Evolutionary conservation across 1,139 yeast species (phyloP).

Genomic region (Candida buenavistaensis): DNA sequence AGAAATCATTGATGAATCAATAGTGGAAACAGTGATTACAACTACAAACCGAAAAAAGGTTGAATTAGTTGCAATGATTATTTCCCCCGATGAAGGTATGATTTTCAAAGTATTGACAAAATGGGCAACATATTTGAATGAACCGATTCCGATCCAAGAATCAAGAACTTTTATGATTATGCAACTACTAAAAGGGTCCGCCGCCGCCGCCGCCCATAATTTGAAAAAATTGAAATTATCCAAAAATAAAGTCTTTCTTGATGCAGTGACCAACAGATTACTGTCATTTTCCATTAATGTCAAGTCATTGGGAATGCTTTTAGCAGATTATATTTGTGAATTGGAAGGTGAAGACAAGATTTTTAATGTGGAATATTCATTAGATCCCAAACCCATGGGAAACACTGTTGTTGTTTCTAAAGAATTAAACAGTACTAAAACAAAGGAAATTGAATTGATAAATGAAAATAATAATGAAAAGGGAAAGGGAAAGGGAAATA

Average conservation of each 20-base stretch:
- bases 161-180: slow-evolving; percentile 35
- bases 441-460: too few relatives aligned
- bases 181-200: slow-evolving; percentile 21
- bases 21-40: slow-evolving; percentile 14
- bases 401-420: background rate
- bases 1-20: slow-evolving; percentile 19
- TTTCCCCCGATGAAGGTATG: slow-evolving; percentile 9
- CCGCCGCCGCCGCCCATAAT: too few relatives aligned
- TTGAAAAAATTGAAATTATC: too few relatives aligned
- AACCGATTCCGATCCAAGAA: slow-evolving; percentile 36
- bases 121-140: slow-evolving; percentile 34
- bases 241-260: slow-evolving; percentile 31
- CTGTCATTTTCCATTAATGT: slow-evolving; percentile 42
- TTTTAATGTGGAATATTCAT: slow-evolving; percentile 26
- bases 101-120: slow-evolving; percentile 16
- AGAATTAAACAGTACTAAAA: too few relatives aligned
- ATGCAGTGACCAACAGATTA: slow-evolving; percentile 46
- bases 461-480: too few relatives aligned
- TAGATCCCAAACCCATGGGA: slow-evolving; percentile 5
- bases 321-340: slow-evolving; percentile 48
- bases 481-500: too few relatives aligned
- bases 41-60: too few relatives aligned
- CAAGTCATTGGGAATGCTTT: slow-evolving; percentile 42
- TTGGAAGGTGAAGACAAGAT: slow-evolving; percentile 31
- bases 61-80: too few relatives aligned